Percentiles rank a stretch among this genome's conserved stretches.
Evolutionary conservation across 2,329 filamentous ascomycete genomes (phyloP).

Genomic region (Macroventuria anomochaeta): DNA sequence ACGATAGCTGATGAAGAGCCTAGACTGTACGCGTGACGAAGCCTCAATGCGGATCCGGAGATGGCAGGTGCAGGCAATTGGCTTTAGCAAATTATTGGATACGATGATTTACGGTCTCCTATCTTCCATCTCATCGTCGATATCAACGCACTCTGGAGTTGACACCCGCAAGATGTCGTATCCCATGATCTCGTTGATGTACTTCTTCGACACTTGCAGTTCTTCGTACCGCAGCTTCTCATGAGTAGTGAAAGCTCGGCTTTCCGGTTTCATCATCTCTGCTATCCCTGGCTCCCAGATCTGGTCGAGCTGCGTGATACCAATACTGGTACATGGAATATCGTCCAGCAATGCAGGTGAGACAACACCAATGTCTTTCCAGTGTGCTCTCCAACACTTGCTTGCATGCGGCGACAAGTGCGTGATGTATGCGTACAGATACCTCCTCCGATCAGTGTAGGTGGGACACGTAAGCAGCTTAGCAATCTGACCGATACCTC

Average conservation of each 20-base stretch:
- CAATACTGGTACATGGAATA: conserved; percentile 45
- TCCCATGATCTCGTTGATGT: conserved; percentile 47
- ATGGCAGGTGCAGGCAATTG: neutral
- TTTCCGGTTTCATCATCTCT: conserved; percentile 40
- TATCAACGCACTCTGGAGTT: conserved; percentile 13
- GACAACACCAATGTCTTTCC: conserved; percentile 44
- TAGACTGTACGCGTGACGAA: conserved; percentile 17
- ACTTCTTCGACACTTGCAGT: conserved; percentile 37
- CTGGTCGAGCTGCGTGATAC: conserved; percentile 46
- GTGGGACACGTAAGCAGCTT: conserved; percentile 43
- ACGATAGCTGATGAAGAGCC: conserved; percentile 20
- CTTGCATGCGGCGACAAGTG: conserved; percentile 47
- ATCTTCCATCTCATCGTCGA: conserved; percentile 27
- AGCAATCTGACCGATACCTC: conserved; percentile 44
- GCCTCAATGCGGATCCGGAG: neutral
- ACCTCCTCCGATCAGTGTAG: conserved; percentile 41
- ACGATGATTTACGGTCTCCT: conserved; percentile 2
- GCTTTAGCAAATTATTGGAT: neutral
- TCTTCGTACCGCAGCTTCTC: conserved; percentile 40
- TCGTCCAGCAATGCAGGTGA: conserved; percentile 46
- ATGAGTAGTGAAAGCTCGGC: conserved; percentile 39
- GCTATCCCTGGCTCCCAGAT: conserved; percentile 45
- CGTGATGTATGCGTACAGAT: conserved; percentile 43
- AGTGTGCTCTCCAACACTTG: conserved; percentile 43
- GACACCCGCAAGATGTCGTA: conserved; percentile 45